phyloP scores from a whole-genome alignment of 768 basidiomycete genomes.

The Tulasnella sp. region DNA sequence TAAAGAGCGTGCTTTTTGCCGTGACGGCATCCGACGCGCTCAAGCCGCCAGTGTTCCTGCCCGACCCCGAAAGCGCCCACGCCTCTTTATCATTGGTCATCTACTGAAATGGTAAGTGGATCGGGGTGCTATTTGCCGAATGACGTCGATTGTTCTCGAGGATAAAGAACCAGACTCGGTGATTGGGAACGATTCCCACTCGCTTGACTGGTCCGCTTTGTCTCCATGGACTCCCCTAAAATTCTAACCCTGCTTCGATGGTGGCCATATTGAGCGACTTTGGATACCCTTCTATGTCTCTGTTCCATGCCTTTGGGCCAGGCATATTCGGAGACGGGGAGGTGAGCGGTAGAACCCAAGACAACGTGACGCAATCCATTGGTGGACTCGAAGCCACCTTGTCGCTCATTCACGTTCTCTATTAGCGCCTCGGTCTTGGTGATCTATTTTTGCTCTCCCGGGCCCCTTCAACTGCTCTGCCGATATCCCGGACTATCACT shows the following conservation, averaged over 20 bases:
- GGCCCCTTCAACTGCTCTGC: not conserved
- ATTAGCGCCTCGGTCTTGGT: conserved; percentile 5
- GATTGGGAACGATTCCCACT: not conserved
- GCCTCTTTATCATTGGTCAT: not conserved
- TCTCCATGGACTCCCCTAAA: not conserved
- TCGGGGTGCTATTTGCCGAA: not conserved
- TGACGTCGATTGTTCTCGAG: not conserved
- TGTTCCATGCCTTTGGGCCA: conserved; percentile 2
- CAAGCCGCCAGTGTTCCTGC: not conserved
- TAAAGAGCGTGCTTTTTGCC: not conserved
- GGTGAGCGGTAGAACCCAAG: not conserved
- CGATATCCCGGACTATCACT: not conserved
- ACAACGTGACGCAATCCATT: not conserved
- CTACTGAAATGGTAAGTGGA: not conserved
- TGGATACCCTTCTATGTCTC: not conserved
- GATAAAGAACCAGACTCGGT: not conserved
- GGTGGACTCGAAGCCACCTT: not conserved
- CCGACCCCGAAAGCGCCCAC: not conserved
- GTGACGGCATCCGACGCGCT: not conserved
- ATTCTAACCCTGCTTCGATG: not conserved
- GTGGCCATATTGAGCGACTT: not conserved
- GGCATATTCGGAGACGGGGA: not conserved
- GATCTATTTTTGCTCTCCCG: not conserved
- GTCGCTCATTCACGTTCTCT: not conserved
- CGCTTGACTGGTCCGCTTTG: not conserved